A percentile compares a stretch with the other conserved stretches of the same genome.
phyloP scores from a whole-genome alignment of 306 rosid genomes.

The Myrica gale region DNA sequence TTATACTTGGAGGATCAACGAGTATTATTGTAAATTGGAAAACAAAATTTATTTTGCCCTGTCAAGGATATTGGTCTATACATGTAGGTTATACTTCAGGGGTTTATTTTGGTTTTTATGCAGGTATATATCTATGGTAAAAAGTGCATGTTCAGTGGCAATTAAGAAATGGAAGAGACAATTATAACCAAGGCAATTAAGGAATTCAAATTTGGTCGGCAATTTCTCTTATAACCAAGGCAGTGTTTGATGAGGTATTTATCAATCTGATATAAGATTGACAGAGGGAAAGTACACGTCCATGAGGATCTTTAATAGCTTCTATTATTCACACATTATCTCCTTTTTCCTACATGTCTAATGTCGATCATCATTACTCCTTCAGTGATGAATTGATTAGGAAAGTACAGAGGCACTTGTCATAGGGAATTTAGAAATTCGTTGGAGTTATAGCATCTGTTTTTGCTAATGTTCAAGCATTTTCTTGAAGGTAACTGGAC shows the following conservation, averaged over 20 bases:
- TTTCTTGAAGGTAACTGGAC: neutral
- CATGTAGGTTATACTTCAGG: neutral
- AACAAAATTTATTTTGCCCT: neutral
- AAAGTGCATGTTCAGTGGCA: conserved; percentile 51
- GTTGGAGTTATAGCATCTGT: neutral
- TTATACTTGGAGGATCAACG: neutral
- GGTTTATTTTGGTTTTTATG: conserved; percentile 27
- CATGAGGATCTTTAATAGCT: neutral
- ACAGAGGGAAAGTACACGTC: neutral
- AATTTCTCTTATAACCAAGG: neutral
- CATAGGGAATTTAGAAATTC: neutral
- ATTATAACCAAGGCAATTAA: neutral
- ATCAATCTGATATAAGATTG: neutral
- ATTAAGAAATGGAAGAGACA: conserved; percentile 48
- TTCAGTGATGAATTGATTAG: neutral
- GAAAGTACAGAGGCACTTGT: neutral
- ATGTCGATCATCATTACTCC: neutral
- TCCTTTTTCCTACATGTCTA: neutral
- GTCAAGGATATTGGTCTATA: neutral
- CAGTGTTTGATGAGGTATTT: neutral
- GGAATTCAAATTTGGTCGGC: neutral
- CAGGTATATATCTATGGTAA: conserved; percentile 76
- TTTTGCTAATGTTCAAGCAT: neutral
- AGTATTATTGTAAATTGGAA: neutral
- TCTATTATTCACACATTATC: neutral